phyloP scores from a whole-genome alignment of 192 early-diverging fungal species.

The Umbelopsis ramanniana region DNA sequence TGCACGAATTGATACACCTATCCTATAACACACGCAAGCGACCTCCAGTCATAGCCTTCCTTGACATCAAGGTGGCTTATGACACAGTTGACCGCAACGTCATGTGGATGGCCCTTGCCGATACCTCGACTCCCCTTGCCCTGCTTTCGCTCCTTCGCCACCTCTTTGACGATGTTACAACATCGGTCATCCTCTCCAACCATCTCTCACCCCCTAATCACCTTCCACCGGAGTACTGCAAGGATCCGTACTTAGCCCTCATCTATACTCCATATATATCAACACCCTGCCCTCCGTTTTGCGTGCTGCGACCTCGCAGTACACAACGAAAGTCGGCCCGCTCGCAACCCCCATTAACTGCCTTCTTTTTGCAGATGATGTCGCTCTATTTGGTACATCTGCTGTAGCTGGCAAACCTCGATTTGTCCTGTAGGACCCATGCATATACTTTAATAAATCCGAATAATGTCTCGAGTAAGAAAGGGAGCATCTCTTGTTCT shows the following conservation, averaged over 20 bases:
- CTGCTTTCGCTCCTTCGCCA: conserved; percentile 3
- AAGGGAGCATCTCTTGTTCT: too few species aligned
- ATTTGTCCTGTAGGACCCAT: too few species aligned
- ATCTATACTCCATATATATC: conserved; percentile 33
- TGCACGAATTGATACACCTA: neutral
- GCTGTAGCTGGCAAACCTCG: too few species aligned
- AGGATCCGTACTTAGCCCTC: conserved; percentile 28
- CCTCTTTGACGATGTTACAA: conserved; percentile 26
- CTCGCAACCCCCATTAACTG: conserved; percentile 13
- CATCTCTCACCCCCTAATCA: neutral
- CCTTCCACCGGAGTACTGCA: conserved; percentile 24
- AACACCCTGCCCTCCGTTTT: conserved; percentile 20
- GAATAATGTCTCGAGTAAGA: too few species aligned
- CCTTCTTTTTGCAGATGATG: conserved; percentile 26
- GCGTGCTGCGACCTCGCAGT: neutral
- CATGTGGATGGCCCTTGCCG: neutral
- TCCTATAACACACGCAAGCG: neutral
- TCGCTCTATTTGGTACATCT: too few species aligned
- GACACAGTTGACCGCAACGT: neutral
- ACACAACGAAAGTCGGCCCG: neutral
- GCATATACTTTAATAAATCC: too few species aligned
- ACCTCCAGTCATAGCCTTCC: neutral
- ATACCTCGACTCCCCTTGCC: neutral
- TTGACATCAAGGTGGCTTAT: neutral
- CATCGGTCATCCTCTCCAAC: neutral